Base-by-base conservation (phyloP, 495 filamentous ascomycete species). In the Glutinoglossum americanum region DNA sequence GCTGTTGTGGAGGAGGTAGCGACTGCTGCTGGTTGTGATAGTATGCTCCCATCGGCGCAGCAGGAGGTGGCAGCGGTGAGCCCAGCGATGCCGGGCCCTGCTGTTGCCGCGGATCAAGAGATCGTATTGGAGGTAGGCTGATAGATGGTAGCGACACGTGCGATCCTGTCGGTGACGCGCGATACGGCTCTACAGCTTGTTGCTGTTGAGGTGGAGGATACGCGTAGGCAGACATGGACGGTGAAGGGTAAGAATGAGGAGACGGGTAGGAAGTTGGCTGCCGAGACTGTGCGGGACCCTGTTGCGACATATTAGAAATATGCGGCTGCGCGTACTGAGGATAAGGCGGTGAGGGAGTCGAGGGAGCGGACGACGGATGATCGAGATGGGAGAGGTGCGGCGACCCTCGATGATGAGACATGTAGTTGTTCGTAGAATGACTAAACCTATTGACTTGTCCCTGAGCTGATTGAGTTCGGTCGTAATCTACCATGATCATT, bases 41-140 rank as follows among this genome's bases (percentile, higher is more conserved):
- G 60, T 65, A 66, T 26, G 58, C 67, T 61, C 59, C 66, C 60
- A 63, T 64, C 44, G 54, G 68, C 62, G 57, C 60, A 56, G 69
- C 64, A 30, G 69, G 63, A 39, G 63, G 62, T 55, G 68, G 67
- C 67, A 59, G 26, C 0, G 67, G 62, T 30, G 65, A 67, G 28
- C 63, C 66, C 62, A 67, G 65, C n/a, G 60, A 60, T 32, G 65
- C 61, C 60, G 65, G 64, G 64, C 67, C 49, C 70, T 74, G 49
- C 39, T 71, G 70, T 60, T 70, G 68, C 56, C 61, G 62, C 62
- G 62, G 72, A 61, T 73, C 69, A 19, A 71, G 65, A 51, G 64
- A 60, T 27, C 68, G 79, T 71, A 85, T 82, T 61, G 80, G 81
- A 53, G 82, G 82, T n/a, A 85, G 70, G 41, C 78, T 75, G 53